Evolutionary conservation across 306 rosid species (phyloP), one percentile per base, ranked within the genome.

Genomic region (Notholithocarpus densiflorus): DNA sequence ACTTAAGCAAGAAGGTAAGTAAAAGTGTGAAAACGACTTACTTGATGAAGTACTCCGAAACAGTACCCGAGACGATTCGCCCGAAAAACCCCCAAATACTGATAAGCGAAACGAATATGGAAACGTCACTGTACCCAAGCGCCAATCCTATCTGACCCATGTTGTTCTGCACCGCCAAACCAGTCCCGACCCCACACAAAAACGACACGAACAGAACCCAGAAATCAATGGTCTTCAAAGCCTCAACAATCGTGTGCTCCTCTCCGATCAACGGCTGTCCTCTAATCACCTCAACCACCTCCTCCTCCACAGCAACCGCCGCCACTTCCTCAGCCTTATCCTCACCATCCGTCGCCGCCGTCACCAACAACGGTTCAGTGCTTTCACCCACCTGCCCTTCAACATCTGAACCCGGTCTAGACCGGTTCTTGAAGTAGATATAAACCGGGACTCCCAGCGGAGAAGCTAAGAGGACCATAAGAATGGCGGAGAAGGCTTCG

Each of bases 61-160:
- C 76, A 60, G 90, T 64, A 34, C 97, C 98, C 65, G 96, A 89
- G 2, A 84, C 24, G 37, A 94, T 90, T 51, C 97, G 86, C 4
- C 98, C 98, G 68, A 94, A 94, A 59, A 94, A 92, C 0, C 98
- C 98, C 83, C 87, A 92, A 66, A 94, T 92, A 12, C 98, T 94
- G 0, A 87, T 90, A 18, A 94, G 84, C 0, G 98, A 92, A 0
- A 94, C 91, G 68, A 94, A 94, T 14, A 92, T 69, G 2, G 98
- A 94, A 2, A 94, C 97, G 52, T 94, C 97, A 4, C 81, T 82
- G 86, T 87, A 90, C 6, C 98, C 97, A 0, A 94, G 84, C 0
- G 98, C 97, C 81, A 94, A 74, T 74, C 98, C 98, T 74, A 94
- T 92, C 86, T 94, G 98, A 45, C 97, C 98, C 98, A 92, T 87